These are phyloP conservation scores for Calocybe cyanea DNA, from an alignment of 768 basidiomycete species.

Conservation along the genomic window DNA sequence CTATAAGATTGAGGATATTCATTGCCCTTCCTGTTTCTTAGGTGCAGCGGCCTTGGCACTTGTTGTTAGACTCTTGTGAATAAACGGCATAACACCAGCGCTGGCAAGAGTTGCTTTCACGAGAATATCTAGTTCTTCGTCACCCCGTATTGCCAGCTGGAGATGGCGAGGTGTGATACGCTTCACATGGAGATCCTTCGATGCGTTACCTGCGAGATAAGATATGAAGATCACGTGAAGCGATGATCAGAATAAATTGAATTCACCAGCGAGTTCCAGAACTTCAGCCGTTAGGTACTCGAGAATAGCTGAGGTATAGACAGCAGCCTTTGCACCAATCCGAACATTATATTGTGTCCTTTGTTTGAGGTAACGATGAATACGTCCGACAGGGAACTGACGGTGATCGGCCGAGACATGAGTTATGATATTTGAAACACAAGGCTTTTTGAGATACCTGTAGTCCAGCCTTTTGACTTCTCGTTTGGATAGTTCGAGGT, in stretches of 20 bases:
- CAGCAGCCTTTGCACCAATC: constrained; percentile 96
- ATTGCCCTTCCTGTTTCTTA: constrained; percentile 40
- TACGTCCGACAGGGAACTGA: constrained; percentile 96
- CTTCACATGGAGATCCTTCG: constrained; percentile 95
- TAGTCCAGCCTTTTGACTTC: constrained; percentile 83
- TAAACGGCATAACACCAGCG: constrained; percentile 84
- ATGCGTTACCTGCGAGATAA: constrained; percentile 76
- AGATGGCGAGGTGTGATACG: constrained; percentile 96
- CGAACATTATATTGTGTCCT: constrained; percentile 92
- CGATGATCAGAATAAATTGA: neutral
- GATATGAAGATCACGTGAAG: neutral
- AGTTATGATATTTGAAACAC: neutral
- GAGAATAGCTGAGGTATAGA: constrained; percentile 93
- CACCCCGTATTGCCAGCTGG: constrained; percentile 93
- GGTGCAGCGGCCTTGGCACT: constrained; percentile 40
- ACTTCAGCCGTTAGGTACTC: constrained; percentile 98
- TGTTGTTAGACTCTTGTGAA: constrained; percentile 77
- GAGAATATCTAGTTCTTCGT: constrained; percentile 95
- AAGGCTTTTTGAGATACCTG: constrained; percentile 48
- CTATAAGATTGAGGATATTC: neutral
- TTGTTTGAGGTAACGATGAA: constrained; percentile 91
- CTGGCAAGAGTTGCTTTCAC: constrained; percentile 93
- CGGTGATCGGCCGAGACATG: neutral
- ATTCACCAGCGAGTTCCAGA: constrained; percentile 87
- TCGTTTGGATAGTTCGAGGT: constrained; percentile 50